These are phyloP conservation scores for Pterocarpus santalinus DNA, from an alignment of 306 rosid genomes.

Conservation along the genomic window DNA sequence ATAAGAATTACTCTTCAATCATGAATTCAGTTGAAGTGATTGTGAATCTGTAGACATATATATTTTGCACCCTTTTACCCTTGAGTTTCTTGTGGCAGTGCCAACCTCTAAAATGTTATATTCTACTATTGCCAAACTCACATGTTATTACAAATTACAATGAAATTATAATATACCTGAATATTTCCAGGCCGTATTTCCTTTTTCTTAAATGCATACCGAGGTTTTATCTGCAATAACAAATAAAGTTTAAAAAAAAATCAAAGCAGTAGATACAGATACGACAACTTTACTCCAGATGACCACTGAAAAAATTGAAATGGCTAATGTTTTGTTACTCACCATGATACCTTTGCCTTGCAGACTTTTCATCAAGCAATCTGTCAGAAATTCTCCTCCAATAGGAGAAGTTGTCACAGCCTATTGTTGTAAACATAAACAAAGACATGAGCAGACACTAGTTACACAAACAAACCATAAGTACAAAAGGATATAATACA, in stretches of 20 bases:
- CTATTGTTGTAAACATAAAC: slow-evolving; percentile 56
- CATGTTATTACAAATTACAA: neutral
- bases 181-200: slow-evolving; percentile 94
- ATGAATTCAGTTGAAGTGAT: neutral
- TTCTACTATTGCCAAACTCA: neutral
- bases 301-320: slow-evolving; percentile 30
- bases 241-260: neutral
- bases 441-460: slow-evolving; percentile 19
- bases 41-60: neutral
- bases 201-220: slow-evolving; percentile 91
- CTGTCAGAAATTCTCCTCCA: slow-evolving; percentile 98
- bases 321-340: slow-evolving; percentile 49
- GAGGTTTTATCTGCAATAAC: slow-evolving; percentile 77
- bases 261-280: neutral
- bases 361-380: slow-evolving; percentile 94
- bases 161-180: slow-evolving; percentile 74
- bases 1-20: slow-evolving; percentile 6
- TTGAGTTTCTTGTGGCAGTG: neutral
- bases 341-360: slow-evolving; percentile 93
- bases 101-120: neutral
- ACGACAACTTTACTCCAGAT: slow-evolving; percentile 26
- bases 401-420: slow-evolving; percentile 93
- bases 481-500: slow-evolving; percentile 4
- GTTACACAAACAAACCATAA: slow-evolving; percentile 17
- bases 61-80: neutral